phyloP scores from a whole-genome alignment of 331 rosid genomes.

The Phaseolus coccineus region DNA sequence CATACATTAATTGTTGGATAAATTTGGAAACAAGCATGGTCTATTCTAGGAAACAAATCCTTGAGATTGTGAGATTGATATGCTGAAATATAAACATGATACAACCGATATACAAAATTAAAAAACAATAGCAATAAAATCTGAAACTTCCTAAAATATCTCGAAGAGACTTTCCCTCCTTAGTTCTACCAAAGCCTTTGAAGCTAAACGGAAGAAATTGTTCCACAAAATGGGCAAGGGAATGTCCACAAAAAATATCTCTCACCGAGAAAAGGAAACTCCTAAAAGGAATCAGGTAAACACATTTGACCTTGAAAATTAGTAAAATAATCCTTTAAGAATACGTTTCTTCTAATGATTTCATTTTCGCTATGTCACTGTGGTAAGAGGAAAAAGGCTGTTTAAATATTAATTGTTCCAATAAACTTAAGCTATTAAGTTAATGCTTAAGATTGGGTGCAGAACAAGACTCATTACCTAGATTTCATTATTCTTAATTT shows the following conservation, averaged over 20 bases:
- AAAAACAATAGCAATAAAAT: no score
- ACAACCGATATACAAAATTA: no score
- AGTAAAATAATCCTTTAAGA: conserved; percentile 1
- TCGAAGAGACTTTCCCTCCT: not conserved
- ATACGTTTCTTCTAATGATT: conserved; percentile 3
- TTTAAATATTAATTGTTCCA: not conserved
- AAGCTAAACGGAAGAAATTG: conserved; percentile 21
- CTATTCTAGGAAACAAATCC: no score
- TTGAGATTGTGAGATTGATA: no score
- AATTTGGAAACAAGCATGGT: no score
- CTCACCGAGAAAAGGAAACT: not conserved
- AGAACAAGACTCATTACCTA: not conserved
- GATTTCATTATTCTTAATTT: not conserved
- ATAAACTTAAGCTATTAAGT: not conserved
- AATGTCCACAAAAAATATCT: conserved; percentile 29
- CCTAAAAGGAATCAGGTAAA: not conserved
- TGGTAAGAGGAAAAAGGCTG: not conserved
- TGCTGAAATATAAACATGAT: no score
- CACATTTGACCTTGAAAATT: conserved; percentile 18
- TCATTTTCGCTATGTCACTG: not conserved
- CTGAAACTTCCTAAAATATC: no score
- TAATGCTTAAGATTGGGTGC: not conserved
- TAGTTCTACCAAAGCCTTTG: conserved; percentile 14
- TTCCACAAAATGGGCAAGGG: not conserved
- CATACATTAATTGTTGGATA: no score